Conservation (phyloP, 2,329 filamentous ascomycete genomes). For the Fusarium sp. region DNA sequence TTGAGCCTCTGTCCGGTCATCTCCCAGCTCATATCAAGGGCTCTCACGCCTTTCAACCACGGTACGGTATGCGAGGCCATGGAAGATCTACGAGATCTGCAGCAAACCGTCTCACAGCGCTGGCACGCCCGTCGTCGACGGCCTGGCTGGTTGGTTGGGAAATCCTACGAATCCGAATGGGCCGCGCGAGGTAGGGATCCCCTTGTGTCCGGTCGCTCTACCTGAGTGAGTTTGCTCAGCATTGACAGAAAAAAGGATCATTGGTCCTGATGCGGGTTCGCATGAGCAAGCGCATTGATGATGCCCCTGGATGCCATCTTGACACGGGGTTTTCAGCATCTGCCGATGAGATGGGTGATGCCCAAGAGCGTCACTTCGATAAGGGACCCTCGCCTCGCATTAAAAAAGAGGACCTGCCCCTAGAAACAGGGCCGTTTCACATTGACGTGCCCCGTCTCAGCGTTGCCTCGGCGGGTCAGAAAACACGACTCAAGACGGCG, state of each 20-base stretch:
- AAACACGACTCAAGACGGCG: slow-evolving; percentile 39
- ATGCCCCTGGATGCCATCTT: slow-evolving; percentile 8
- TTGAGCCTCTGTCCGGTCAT: slow-evolving; percentile 22
- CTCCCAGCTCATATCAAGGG: slow-evolving; percentile 1
- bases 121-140: not conserved
- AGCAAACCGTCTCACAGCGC: slow-evolving; percentile 5
- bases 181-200: slow-evolving; percentile 7
- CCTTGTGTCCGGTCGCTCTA: slow-evolving; percentile 17
- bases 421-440: slow-evolving; percentile 40
- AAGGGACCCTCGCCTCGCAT: slow-evolving; percentile 25
- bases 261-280: slow-evolving; percentile 13
- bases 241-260: slow-evolving; percentile 4
- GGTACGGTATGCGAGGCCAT: slow-evolving; percentile 12
- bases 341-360: slow-evolving; percentile 3
- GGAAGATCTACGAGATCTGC: slow-evolving; percentile 32
- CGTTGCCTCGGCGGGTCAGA: slow-evolving; percentile 22
- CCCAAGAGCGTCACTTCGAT: not conserved
- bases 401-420: slow-evolving; percentile 34
- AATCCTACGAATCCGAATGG: not conserved
- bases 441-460: slow-evolving; percentile 42
- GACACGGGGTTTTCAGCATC: not conserved
- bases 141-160: not conserved
- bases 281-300: slow-evolving; percentile 12
- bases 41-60: not conserved
- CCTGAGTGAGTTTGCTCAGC: slow-evolving; percentile 1